Base-by-base conservation (phyloP, 305 asterid species). In the Petunia hybrid region DNA sequence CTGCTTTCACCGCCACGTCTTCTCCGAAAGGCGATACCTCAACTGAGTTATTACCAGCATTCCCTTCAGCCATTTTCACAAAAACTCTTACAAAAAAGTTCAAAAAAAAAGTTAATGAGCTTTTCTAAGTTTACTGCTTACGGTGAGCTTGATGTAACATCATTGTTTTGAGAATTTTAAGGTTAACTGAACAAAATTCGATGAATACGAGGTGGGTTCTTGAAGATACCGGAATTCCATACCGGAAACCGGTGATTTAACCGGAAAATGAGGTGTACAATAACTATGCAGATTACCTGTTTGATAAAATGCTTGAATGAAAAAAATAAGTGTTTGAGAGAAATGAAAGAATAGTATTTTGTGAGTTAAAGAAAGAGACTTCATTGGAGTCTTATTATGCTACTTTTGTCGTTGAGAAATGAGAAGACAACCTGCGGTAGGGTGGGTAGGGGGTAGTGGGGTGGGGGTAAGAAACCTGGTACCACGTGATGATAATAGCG, bases 401-500 rank as follows among this genome's bases (percentile, higher is more conserved):
- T 36, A 60, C 75, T 76, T 74, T 75, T 62, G 81, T 79, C 66
- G 78, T 56, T 70, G 75, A 42, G 62, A 65, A 38, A 8, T 40
- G 82, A 64, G 84, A 81, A 40, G 86, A 79, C 38, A 80, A 64
- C 62, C 73, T 63, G 46, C 60, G 78, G 38, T 57, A 1, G 39
- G 14, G 13, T 57, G 12, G 35, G 53, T 2, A 9, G 12, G 56
- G 43, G 69, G 42, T 46, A 42, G 42, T 41, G 61, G 69, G 43
- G 80, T 22, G 42, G 36, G 31, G 46, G 61, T 60, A 14, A 81
- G 31, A 22, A 68, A 65, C 83, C 79, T 80, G 85, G 78, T 80
- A 59, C 87, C 93, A 91, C 92, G 94, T 86, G 91, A 91, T 82
- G 59, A 56, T 66, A 16, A 59, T 4, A 86, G 93, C 94, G 94